Evolutionary conservation across 2,329 filamentous ascomycete species (phyloP).

Genomic region (Penicillium sp.): DNA sequence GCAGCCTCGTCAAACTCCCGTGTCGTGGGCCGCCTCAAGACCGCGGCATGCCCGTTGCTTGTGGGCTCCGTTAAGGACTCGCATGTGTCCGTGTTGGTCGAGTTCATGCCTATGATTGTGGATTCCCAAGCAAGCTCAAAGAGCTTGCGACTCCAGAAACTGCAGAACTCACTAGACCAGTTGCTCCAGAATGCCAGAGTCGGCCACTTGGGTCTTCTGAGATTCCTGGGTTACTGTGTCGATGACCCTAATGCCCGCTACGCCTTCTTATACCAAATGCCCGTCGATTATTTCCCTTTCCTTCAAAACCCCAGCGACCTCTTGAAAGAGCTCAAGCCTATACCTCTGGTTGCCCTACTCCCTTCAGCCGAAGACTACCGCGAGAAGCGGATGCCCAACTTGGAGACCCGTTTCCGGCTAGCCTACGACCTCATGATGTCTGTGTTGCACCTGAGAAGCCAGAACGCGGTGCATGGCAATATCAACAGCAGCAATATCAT

Average conservation of each 20-base stretch:
- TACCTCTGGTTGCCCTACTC: conserved; percentile 51
- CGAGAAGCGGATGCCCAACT: conserved; percentile 54
- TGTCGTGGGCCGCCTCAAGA: conserved; percentile 48
- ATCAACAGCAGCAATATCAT: conserved; percentile 70
- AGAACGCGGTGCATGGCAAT: conserved; percentile 65
- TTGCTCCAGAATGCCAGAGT: conserved; percentile 50
- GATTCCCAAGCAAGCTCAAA: conserved; percentile 39
- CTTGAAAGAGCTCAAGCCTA: conserved; percentile 46
- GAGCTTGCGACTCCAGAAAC: conserved; percentile 40
- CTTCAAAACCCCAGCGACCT: conserved; percentile 48
- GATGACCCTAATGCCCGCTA: conserved; percentile 64
- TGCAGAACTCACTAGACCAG: conserved; percentile 48
- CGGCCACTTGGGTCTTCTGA: conserved; percentile 50
- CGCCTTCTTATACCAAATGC: conserved; percentile 66
- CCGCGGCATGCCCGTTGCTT: conserved; percentile 44
- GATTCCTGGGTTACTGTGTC: conserved; percentile 59
- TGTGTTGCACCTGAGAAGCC: conserved; percentile 62
- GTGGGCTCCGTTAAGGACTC: conserved; percentile 41
- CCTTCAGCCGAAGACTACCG: conserved; percentile 50
- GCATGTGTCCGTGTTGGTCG: conserved; percentile 49
- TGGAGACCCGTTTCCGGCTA: conserved; percentile 67
- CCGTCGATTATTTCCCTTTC: conserved; percentile 55
- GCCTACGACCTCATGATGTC: conserved; percentile 65
- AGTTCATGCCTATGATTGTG: conserved; percentile 50
- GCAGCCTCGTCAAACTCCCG: conserved; percentile 51